These are phyloP conservation scores for Cynara cardunculus DNA, from an alignment of 129 eudicot genomes.

Conservation along the genomic window DNA sequence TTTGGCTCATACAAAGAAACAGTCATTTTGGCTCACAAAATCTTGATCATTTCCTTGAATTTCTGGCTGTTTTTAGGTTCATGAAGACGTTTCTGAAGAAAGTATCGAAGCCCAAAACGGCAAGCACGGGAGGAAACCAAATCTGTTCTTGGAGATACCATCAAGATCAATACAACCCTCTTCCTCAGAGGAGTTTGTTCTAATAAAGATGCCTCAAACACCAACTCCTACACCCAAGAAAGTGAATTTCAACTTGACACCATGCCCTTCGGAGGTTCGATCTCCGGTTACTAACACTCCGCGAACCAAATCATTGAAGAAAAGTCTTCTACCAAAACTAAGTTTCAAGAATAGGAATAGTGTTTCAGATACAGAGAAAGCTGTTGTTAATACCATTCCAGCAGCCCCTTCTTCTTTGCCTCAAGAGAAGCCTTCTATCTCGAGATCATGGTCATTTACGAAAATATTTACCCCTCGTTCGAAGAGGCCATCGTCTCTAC, in stretches of 20 bases:
- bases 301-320: slow-evolving; percentile 50
- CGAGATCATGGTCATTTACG: slow-evolving; percentile 76
- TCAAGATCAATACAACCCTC: slow-evolving; percentile 55
- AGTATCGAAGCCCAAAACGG: slow-evolving; percentile 43
- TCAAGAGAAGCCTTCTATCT: slow-evolving; percentile 54
- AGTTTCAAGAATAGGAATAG: slow-evolving; percentile 50
- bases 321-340: slow-evolving; percentile 50
- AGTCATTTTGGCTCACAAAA: neutral
- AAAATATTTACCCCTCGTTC: slow-evolving; percentile 75
- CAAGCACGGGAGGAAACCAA: slow-evolving; percentile 59
- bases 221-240: slow-evolving; percentile 78
- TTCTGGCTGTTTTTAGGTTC: slow-evolving; percentile 31
- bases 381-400: slow-evolving; percentile 26
- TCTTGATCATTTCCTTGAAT: neutral
- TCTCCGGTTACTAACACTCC: slow-evolving; percentile 54
- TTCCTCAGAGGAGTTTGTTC: slow-evolving; percentile 48
- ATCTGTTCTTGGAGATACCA: slow-evolving; percentile 84
- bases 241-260: slow-evolving; percentile 72
- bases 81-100: slow-evolving; percentile 37
- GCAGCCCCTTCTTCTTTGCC: slow-evolving; percentile 29
- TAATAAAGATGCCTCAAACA: slow-evolving; percentile 57
- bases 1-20: neutral
- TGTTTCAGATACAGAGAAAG: slow-evolving; percentile 55
- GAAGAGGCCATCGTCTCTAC: slow-evolving; percentile 62
- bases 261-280: slow-evolving; percentile 49